Conservation (phyloP, 768 basidiomycete genomes). For the Tulasnella sp. region DNA sequence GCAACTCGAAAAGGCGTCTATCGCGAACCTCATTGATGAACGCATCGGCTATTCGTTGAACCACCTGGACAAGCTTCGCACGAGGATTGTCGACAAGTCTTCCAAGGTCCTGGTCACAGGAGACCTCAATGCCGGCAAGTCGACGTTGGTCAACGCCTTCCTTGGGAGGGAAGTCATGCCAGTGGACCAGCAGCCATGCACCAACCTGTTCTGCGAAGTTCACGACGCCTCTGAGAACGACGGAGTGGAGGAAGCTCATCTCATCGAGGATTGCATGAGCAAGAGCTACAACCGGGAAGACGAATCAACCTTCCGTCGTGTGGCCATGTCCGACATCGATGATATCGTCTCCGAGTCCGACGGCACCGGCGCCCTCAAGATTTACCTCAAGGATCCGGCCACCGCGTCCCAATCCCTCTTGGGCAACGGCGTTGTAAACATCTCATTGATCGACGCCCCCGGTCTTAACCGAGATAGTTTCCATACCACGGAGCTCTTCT, state of each 20-base stretch:
- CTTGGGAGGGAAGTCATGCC: constrained; percentile 90
- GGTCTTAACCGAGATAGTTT: constrained; percentile 93
- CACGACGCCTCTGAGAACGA: constrained; percentile 80
- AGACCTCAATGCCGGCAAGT: constrained; percentile 97
- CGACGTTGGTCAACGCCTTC: constrained; percentile 95
- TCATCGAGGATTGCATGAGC: constrained; percentile 57
- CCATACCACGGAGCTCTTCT: constrained; percentile 92
- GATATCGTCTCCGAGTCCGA: constrained; percentile 69
- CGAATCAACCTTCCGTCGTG: constrained; percentile 70
- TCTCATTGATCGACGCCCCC: constrained; percentile 96
- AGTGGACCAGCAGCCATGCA: constrained; percentile 96
- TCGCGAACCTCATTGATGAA: constrained; percentile 86
- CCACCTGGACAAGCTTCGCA: constrained; percentile 80
- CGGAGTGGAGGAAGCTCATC: constrained; percentile 79
- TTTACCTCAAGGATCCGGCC: constrained; percentile 82
- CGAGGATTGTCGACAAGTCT: constrained; percentile 84
- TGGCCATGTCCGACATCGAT: constrained; percentile 66
- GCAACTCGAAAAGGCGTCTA: constrained; percentile 88
- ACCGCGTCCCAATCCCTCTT: constrained; percentile 77
- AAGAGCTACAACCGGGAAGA: constrained; percentile 65
- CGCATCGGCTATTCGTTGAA: constrained; percentile 67
- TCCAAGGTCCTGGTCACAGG: constrained; percentile 98
- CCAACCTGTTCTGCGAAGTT: constrained; percentile 95
- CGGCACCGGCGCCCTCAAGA: constrained; percentile 71
- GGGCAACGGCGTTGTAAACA: constrained; percentile 93